Evolutionary conservation across 345 rosid species (phyloP).

Genomic region (Salix viminalis): DNA sequence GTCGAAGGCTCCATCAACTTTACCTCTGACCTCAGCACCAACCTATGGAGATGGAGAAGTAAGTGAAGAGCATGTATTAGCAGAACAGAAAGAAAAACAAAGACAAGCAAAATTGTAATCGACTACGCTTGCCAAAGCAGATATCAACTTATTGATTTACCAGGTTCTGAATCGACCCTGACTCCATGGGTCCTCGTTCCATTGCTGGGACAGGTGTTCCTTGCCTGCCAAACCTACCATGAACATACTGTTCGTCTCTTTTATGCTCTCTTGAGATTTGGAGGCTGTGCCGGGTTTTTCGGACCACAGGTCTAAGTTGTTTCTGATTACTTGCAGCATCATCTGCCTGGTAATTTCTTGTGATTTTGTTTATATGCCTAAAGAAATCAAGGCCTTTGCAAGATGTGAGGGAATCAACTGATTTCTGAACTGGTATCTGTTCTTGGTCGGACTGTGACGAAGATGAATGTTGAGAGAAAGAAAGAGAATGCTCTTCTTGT

Average conservation of each 20-base stretch:
- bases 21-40: constrained; percentile 65
- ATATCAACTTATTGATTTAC: constrained; percentile 18
- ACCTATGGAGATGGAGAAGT: constrained; percentile 24
- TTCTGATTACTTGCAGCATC: constrained; percentile 19
- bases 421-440: constrained; percentile 34
- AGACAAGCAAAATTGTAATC: neutral
- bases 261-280: constrained; percentile 22
- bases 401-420: constrained; percentile 17
- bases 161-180: constrained; percentile 34
- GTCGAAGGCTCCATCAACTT: constrained; percentile 69
- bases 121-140: neutral
- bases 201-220: constrained; percentile 18
- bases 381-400: constrained; percentile 38
- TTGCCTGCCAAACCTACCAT: constrained; percentile 21
- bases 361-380: constrained; percentile 33
- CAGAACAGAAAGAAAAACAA: neutral
- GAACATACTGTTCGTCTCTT: constrained; percentile 25
- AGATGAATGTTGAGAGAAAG: constrained; percentile 62
- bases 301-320: constrained; percentile 17
- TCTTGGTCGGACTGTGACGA: constrained; percentile 73
- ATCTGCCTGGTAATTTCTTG: constrained; percentile 23
- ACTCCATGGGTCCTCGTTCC: constrained; percentile 26
- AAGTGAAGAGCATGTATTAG: neutral
- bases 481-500: constrained; percentile 67
- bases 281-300: constrained; percentile 18